Conservation (phyloP, 306 rosid species). For the Quercus parvula region DNA sequence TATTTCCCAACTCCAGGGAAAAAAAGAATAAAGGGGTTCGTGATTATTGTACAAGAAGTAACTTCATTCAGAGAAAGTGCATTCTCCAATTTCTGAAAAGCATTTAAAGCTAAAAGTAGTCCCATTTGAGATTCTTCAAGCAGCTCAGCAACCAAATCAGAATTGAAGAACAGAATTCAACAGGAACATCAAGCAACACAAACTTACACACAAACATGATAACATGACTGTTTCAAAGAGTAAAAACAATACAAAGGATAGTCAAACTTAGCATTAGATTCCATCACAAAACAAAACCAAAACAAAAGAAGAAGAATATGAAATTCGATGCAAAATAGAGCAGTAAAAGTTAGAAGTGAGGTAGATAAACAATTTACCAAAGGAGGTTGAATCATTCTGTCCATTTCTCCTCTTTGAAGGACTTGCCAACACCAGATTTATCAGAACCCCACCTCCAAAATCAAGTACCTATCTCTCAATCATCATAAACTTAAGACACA, state of each 20-base stretch:
- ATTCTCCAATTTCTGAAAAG: not conserved
- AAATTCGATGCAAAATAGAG: conserved; percentile 18
- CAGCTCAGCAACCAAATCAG: not conserved
- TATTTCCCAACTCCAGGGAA: not conserved
- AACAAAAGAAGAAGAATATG: conserved; percentile 3
- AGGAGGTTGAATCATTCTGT: conserved; percentile 83
- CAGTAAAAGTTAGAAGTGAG: not conserved
- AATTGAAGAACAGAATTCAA: conserved; percentile 21
- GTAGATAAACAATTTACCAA: conserved; percentile 46
- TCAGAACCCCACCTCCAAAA: conserved; percentile 27
- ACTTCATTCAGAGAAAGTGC: conserved; percentile 9
- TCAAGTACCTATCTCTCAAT: conserved; percentile 36
- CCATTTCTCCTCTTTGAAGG: conserved; percentile 46
- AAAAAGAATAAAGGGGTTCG: not conserved
- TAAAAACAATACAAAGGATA: not conserved
- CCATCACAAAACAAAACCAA: not conserved
- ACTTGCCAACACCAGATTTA: conserved; percentile 23
- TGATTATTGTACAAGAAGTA: conserved; percentile 7
- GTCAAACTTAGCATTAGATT: not conserved
- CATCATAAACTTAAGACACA: conserved; percentile 30
- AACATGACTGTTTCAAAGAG: not conserved
- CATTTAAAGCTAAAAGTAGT: conserved; percentile 11
- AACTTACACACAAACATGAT: not conserved
- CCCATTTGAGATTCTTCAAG: not conserved
- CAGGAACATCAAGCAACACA: not conserved